phyloP scores from a whole-genome alignment of 108 stramenopile species.

The Skeletonema tropicum region DNA sequence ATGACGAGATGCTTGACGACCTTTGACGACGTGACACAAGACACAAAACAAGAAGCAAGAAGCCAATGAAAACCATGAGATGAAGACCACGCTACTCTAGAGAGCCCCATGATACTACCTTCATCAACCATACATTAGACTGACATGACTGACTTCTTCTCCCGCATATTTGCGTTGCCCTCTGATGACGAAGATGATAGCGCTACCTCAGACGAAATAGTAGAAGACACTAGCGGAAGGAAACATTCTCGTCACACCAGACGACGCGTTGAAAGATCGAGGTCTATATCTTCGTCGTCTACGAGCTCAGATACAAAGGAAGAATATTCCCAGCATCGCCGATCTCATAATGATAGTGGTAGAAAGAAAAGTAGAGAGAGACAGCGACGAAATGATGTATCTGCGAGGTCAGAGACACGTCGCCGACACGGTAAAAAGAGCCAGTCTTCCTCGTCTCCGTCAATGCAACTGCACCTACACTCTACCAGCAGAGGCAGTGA shows the following conservation, averaged over 20 bases:
- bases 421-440: constrained; percentile 1
- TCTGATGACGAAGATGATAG: background rate
- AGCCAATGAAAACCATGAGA: no score
- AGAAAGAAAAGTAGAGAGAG: constrained; percentile 15
- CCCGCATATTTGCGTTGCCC: constrained; percentile 1
- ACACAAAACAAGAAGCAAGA: no score
- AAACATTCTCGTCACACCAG: background rate
- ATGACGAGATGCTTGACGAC: no score
- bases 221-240: background rate
- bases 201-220: background rate
- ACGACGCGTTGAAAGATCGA: background rate
- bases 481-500: background rate
- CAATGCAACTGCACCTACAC: background rate
- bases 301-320: constrained; percentile 9
- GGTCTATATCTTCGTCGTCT: background rate
- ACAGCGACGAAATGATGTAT: constrained; percentile 25
- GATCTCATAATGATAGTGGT: background rate
- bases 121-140: background rate
- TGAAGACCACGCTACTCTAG: no score
- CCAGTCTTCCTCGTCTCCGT: constrained; percentile 4
- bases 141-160: constrained; percentile 1
- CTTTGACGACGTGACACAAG: no score
- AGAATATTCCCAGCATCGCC: background rate
- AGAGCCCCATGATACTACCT: no score
- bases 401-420: constrained; percentile 22